Evolutionary conservation across 208 protist genomes (phyloP), one percentile per base, ranked within the genome.

Genomic region (Wallacemonas sp.): DNA sequence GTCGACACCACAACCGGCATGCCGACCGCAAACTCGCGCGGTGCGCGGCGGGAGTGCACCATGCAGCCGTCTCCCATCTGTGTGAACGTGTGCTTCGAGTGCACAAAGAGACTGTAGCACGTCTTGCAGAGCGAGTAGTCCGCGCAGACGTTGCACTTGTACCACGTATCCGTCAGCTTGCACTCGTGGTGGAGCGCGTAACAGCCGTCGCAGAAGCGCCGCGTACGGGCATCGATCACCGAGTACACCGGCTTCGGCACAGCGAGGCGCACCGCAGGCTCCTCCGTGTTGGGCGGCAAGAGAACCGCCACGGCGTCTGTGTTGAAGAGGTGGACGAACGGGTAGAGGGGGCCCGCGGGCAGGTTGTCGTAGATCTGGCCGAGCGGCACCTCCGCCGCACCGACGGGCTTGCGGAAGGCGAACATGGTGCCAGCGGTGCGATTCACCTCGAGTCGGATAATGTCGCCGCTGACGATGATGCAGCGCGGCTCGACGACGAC

Each of bases 301-400:
- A 97, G 72, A 26, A 95, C 91, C 18, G 91, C 91, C 64, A 91
- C 84, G 12, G 91, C 88, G 57, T 97, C 91, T 12, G 82, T 92
- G 74, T 97, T 97, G 72, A 91, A 95, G 29, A 97, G 74, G 55
- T 92, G 87, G 38, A 97, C 87, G 67, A 95, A 97, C 1, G 87
- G 87, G 69, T 86, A 91, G 11, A 97, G 76, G 52, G 81, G 61
- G 7, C 65, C 79, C 20, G 78, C 70, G 3, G 92, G 89, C 11
- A 97, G 33, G 29, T 92, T 92, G 73, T 95, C 87, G 65, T 87
- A 97, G 55, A 93, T 78, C 49, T 92, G 70, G 10, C 92, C 92
- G 26, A 97, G 67, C 18, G 73, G 32, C 0, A 91, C 68, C 69
- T 97, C 92, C 25, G 90, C 81, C n/a, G 74, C 74, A 57, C 84